Evolutionary conservation across 768 basidiomycete genomes (phyloP).

Genomic region (Pluteus cervinus): DNA sequence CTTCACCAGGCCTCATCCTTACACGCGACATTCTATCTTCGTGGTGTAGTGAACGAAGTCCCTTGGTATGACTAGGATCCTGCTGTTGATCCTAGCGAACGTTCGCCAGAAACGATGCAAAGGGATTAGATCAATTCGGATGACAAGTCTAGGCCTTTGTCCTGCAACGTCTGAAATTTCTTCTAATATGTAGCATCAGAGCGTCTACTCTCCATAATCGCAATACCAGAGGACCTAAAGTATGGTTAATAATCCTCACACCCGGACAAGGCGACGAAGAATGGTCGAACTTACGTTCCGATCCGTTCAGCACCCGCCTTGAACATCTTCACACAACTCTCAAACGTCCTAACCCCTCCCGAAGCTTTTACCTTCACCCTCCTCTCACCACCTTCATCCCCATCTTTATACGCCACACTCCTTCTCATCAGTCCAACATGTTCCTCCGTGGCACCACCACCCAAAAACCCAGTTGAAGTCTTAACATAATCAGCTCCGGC

Average conservation of each 20-base stretch:
- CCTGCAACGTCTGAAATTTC: too few relatives aligned
- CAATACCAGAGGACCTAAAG: conserved; percentile 19
- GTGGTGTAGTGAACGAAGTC: too few relatives aligned
- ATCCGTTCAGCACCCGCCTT: conserved; percentile 45
- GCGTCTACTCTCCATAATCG: conserved; percentile 14
- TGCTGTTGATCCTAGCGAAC: too few relatives aligned
- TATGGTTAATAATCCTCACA: background rate
- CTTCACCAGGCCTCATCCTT: too few relatives aligned
- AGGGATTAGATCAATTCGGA: too few relatives aligned
- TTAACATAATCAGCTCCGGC: conserved; percentile 50
- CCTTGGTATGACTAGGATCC: too few relatives aligned
- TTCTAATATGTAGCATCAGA: too few relatives aligned
- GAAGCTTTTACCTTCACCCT: conserved; percentile 45
- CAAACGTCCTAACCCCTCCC: conserved; percentile 42
- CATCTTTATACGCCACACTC: conserved; percentile 29
- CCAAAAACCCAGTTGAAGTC: conserved; percentile 46
- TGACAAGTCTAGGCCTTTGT: too few relatives aligned
- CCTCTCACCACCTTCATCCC: too few relatives aligned
- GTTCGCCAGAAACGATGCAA: too few relatives aligned
- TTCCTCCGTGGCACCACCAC: conserved; percentile 37
- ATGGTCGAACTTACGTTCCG: conserved; percentile 38
- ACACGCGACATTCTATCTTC: too few relatives aligned
- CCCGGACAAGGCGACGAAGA: background rate
- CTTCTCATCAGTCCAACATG: conserved; percentile 41
- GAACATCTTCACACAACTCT: conserved; percentile 41